Conservation (phyloP, 2,329 filamentous ascomycete species). For the Sclerotinia minor region DNA sequence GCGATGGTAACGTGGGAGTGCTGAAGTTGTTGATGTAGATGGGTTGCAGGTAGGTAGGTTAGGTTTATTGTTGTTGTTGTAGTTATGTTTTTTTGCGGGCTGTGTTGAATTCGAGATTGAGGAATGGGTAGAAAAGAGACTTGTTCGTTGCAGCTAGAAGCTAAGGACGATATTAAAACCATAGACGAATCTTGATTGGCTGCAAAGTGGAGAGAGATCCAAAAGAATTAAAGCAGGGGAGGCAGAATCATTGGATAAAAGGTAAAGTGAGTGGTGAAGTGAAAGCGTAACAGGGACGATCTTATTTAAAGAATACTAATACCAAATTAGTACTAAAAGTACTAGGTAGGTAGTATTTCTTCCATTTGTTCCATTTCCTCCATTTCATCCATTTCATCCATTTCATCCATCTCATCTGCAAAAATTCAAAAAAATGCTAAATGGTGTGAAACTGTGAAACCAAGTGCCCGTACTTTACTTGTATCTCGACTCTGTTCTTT, state of each 20-base stretch:
- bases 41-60: not conserved
- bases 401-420: too few relatives aligned
- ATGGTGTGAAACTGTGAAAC: not conserved
- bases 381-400: not conserved
- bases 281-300: constrained; percentile 1
- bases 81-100: constrained; percentile 18
- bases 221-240: constrained; percentile 11
- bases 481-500: too few relatives aligned
- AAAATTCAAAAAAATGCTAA: not conserved
- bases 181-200: not conserved
- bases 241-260: constrained; percentile 2
- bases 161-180: constrained; percentile 16
- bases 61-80: constrained; percentile 9
- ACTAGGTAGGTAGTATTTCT: not conserved
- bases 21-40: constrained; percentile 24
- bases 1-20: constrained; percentile 8
- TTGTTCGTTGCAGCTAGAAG: constrained; percentile 24
- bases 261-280: not conserved
- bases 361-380: not conserved
- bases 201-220: not conserved
- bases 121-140: constrained; percentile 24
- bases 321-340: not conserved
- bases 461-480: too few relatives aligned
- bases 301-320: not conserved
- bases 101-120: constrained; percentile 25